A percentile compares a stretch with the other conserved stretches of the same genome.
Evolutionary conservation across 1,284 basidiomycete species (phyloP).

Genomic region (Trichosporon faecale): DNA sequence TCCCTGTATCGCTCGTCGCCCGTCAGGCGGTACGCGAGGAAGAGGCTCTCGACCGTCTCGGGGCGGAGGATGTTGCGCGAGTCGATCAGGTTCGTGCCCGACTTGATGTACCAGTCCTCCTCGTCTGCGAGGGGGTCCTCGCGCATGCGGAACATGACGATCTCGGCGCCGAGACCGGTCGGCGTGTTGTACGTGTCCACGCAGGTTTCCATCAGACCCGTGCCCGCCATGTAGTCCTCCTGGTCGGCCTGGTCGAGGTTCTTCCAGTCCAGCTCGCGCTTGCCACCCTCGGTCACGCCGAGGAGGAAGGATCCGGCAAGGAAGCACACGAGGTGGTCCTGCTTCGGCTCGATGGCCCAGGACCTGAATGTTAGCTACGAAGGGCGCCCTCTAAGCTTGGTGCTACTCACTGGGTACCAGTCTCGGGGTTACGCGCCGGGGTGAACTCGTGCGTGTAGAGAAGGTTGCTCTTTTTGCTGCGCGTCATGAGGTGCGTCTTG

Average conservation of each 20-base stretch:
- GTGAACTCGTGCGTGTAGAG: constrained; percentile 77
- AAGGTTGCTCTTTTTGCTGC: constrained; percentile 60
- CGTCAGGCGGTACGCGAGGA: constrained; percentile 78
- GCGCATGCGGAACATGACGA: constrained; percentile 68
- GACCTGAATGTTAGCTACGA: constrained; percentile 51
- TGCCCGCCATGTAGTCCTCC: constrained; percentile 78
- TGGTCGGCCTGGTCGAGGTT: constrained; percentile 58
- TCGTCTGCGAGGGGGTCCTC: constrained; percentile 51
- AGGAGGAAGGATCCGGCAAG: constrained; percentile 86
- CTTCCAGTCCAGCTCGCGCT: constrained; percentile 49
- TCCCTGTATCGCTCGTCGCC: constrained; percentile 77
- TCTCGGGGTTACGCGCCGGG: constrained; percentile 40
- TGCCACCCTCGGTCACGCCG: constrained; percentile 71
- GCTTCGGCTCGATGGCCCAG: constrained; percentile 75
- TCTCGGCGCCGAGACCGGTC: constrained; percentile 82
- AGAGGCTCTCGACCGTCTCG: constrained; percentile 91
- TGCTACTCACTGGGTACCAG: constrained; percentile 39
- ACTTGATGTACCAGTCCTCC: constrained; percentile 83
- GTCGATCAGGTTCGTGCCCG: constrained; percentile 60
- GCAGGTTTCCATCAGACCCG: constrained; percentile 80
- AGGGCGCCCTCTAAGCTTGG: not conserved
- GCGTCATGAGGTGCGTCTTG: constrained; percentile 68
- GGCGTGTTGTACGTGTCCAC: constrained; percentile 80
- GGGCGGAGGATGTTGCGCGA: constrained; percentile 90
- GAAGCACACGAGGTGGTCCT: constrained; percentile 96